A percentile compares a stretch with the other conserved stretches of the same genome.
Conservation (phyloP, 257 asterid genomes). For the Nicotiana undulata region DNA sequence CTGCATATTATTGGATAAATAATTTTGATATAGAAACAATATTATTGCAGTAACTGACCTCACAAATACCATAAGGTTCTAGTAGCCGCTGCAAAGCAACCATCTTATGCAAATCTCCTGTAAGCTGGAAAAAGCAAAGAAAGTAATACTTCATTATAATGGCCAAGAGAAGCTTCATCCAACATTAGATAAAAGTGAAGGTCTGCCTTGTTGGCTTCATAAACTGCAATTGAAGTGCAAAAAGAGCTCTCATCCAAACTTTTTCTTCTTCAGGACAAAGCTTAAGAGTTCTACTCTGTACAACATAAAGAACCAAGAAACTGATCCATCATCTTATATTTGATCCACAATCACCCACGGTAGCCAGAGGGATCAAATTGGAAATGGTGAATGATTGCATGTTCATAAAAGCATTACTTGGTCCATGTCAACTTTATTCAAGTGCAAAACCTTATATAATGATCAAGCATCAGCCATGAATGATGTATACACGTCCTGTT, state of each 20-base stretch:
- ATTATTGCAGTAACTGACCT: conserved; percentile 37
- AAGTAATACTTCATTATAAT: conserved; percentile 2
- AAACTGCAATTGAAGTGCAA: not conserved
- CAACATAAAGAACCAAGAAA: conserved; percentile 4
- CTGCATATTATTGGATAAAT: not conserved
- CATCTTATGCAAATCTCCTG: conserved; percentile 94
- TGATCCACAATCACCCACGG: not conserved
- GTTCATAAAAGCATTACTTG: conserved; percentile 1
- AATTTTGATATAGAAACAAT: not conserved
- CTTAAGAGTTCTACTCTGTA: not conserved
- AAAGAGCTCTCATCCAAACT: not conserved
- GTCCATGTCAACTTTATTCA: not conserved
- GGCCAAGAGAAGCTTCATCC: not conserved
- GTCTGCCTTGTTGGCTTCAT: not conserved
- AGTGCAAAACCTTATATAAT: not conserved
- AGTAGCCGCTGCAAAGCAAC: conserved; percentile 86
- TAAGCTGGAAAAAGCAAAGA: conserved; percentile 43
- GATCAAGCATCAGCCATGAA: not conserved
- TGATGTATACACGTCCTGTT: not conserved
- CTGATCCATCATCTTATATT: not conserved
- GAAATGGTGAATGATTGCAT: not conserved
- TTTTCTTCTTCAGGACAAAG: not conserved
- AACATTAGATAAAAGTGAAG: not conserved
- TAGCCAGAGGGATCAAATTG: not conserved
- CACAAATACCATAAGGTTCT: conserved; percentile 97